phyloP scores from a whole-genome alignment of 805 yeast species.

The Scheffersomyces lignosus region DNA sequence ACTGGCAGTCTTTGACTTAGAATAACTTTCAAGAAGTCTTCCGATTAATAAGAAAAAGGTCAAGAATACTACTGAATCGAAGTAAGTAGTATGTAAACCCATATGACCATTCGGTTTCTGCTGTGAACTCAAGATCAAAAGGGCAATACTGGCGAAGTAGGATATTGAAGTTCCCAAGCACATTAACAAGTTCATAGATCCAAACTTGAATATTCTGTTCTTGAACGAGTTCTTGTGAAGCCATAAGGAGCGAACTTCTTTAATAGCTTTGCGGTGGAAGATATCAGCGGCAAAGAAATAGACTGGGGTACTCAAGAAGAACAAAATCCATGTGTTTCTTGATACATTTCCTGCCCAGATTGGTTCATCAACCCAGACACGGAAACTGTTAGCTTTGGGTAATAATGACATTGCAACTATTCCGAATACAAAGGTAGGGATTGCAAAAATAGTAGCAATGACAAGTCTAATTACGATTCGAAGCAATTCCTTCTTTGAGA shows the following conservation, averaged over 20 bases:
- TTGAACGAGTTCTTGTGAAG: slow-evolving; percentile 51
- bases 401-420: slow-evolving; percentile 67
- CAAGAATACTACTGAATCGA: slow-evolving; percentile 77
- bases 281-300: slow-evolving; percentile 74
- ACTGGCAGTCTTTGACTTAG: slow-evolving; percentile 66
- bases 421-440: slow-evolving; percentile 70
- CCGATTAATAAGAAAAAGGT: slow-evolving; percentile 74
- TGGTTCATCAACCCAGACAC: slow-evolving; percentile 59
- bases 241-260: slow-evolving; percentile 62
- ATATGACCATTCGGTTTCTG: slow-evolving; percentile 16
- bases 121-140: slow-evolving; percentile 48
- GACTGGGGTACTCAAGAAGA: slow-evolving; percentile 67
- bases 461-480: slow-evolving; percentile 47
- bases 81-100: slow-evolving; percentile 64
- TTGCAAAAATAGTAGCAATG: slow-evolving; percentile 53
- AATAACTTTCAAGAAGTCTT: slow-evolving; percentile 61
- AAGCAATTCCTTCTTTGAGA: slow-evolving; percentile 50
- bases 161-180: slow-evolving; percentile 72
- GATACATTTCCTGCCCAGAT: slow-evolving; percentile 63
- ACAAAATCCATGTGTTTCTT: slow-evolving; percentile 63
- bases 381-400: slow-evolving; percentile 39
- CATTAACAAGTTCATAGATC: slow-evolving; percentile 77
- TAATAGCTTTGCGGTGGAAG: slow-evolving; percentile 66
- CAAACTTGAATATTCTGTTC: slow-evolving; percentile 63
- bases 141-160: slow-evolving; percentile 64